These are phyloP conservation scores for Candida coleopterorum DNA, from an alignment of 805 yeast species.

Conservation along the genomic window DNA sequence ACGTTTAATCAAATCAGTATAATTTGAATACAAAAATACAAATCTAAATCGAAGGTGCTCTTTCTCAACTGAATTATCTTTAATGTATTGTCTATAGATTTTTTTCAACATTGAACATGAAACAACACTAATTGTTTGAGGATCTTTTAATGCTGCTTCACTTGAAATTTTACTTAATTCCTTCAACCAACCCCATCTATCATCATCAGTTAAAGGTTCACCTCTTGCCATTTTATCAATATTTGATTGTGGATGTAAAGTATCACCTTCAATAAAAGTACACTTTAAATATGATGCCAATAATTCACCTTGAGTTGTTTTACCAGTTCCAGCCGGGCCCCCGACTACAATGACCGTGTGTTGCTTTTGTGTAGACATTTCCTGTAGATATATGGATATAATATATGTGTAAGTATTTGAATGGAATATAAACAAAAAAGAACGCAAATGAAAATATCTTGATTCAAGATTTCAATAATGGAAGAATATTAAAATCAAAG, in stretches of 20 bases:
- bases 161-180: conserved; percentile 42
- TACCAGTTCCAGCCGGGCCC: conserved; percentile 97
- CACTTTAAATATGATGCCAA: conserved; percentile 44
- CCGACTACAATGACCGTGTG: conserved; percentile 60
- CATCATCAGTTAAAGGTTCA: conserved; percentile 80
- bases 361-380: conserved; percentile 5
- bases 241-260: conserved; percentile 65
- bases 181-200: conserved; percentile 86
- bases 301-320: conserved; percentile 66
- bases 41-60: conserved; percentile 44
- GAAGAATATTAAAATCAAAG: too few relatives aligned
- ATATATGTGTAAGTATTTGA: too few relatives aligned
- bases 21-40: conserved; percentile 63
- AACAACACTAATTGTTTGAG: conserved; percentile 43
- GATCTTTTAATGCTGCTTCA: conserved; percentile 24
- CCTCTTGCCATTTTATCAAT: conserved; percentile 80
- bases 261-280: conserved; percentile 81
- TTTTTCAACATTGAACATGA: conserved; percentile 85
- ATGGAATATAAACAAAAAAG: too few relatives aligned
- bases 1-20: conserved; percentile 56
- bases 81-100: conserved; percentile 62
- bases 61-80: conserved; percentile 24
- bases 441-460: too few relatives aligned
- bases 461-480: too few relatives aligned
- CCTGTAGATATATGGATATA: too few relatives aligned